A percentile compares a stretch with the other conserved stretches of the same genome.
phyloP scores from a whole-genome alignment of 306 rosid species.

The Castanea sativa region DNA sequence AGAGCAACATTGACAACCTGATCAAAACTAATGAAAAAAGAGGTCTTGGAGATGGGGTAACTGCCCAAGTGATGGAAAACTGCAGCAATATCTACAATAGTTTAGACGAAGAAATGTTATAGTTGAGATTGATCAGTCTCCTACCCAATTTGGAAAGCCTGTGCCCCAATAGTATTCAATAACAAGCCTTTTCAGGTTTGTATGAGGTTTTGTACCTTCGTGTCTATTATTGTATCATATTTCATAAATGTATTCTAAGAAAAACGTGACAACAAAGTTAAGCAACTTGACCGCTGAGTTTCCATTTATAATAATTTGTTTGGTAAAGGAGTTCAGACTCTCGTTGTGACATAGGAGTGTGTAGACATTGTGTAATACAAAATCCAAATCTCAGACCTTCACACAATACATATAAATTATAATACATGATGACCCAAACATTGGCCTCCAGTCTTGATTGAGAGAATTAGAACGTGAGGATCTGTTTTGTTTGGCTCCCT shows the following conservation, averaged over 20 bases:
- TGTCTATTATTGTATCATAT: not conserved
- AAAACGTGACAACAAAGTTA: not conserved
- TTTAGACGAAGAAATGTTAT: no score
- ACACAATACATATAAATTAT: not conserved
- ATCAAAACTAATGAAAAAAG: no score
- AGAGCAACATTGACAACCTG: no score
- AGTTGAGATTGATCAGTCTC: no score
- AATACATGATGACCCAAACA: not conserved
- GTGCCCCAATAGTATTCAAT: no score
- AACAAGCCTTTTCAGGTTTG: no score
- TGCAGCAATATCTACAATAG: no score
- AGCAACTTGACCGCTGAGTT: not conserved
- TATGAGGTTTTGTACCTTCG: no score
- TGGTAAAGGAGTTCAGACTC: not conserved
- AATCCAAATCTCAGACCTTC: not conserved
- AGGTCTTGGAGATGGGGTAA: no score
- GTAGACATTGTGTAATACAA: not conserved
- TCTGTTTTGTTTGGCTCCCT: constrained; percentile 97
- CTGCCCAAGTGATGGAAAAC: no score
- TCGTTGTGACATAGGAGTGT: not conserved
- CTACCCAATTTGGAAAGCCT: no score
- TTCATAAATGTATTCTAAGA: not conserved
- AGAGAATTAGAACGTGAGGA: constrained; percentile 58
- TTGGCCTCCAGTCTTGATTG: not conserved
- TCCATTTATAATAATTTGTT: not conserved